A percentile compares a stretch with the other conserved stretches of the same genome.
These are phyloP conservation scores for Cercophora sp. DNA, from an alignment of 495 filamentous ascomycete species.

Conservation along the genomic window DNA sequence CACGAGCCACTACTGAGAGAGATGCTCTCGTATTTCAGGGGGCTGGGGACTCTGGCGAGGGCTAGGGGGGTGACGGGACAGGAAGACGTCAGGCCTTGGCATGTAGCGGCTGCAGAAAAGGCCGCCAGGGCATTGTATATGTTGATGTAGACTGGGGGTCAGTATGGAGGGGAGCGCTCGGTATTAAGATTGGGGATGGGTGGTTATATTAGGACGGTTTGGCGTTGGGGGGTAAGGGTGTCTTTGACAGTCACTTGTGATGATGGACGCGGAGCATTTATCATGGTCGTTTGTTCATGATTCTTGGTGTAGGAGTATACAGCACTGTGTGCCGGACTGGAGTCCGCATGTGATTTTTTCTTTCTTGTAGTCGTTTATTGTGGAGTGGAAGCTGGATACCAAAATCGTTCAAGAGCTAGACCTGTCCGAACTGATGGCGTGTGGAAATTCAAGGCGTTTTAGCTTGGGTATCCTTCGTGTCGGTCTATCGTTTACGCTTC, in stretches of 20 bases:
- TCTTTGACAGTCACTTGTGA: not conserved
- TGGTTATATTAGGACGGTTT: too few relatives aligned
- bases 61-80: slow-evolving; percentile 61
- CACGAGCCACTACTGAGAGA: slow-evolving; percentile 66
- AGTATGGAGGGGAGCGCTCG: not conserved
- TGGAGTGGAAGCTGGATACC: too few relatives aligned
- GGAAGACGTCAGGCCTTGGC: slow-evolving; percentile 74
- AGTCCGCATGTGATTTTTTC: too few relatives aligned
- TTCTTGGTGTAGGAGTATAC: too few relatives aligned
- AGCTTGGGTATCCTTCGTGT: too few relatives aligned
- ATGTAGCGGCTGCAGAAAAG: slow-evolving; percentile 75
- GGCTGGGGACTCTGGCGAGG: slow-evolving; percentile 69
- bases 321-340: too few relatives aligned
- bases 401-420: too few relatives aligned
- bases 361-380: too few relatives aligned
- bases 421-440: too few relatives aligned
- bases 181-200: not conserved
- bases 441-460: too few relatives aligned
- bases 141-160: slow-evolving; percentile 46
- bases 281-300: not conserved
- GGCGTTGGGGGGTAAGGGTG: too few relatives aligned
- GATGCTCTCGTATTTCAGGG: slow-evolving; percentile 68
- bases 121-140: slow-evolving; percentile 55
- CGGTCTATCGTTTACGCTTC: too few relatives aligned
- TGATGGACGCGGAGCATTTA: not conserved